These are phyloP conservation scores for Sporobolus alterniflorus DNA, from an alignment of 202 grass and related monocot species.

Conservation along the genomic window DNA sequence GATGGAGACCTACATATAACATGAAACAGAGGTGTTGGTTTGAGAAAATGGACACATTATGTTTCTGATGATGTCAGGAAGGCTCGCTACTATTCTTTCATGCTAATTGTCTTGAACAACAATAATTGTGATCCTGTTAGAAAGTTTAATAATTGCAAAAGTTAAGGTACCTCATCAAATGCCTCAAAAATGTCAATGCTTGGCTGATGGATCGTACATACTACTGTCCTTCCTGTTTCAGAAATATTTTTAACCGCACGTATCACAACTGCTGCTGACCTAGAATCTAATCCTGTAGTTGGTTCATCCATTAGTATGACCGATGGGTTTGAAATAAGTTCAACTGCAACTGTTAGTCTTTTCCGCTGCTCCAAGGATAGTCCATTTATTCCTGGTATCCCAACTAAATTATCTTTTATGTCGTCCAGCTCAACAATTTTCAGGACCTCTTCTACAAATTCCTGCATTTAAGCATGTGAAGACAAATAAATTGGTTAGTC, in stretches of 20 bases:
- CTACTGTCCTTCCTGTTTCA: slow-evolving; percentile 51
- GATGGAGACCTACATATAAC: not conserved
- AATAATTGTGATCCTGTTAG: not conserved
- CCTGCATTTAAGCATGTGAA: slow-evolving; percentile 15
- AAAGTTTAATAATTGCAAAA: not conserved
- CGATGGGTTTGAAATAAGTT: slow-evolving; percentile 61
- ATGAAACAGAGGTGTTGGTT: not conserved
- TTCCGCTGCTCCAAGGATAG: slow-evolving; percentile 57
- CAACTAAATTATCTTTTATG: slow-evolving; percentile 51
- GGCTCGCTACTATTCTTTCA: not conserved
- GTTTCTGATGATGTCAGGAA: not conserved
- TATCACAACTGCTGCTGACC: slow-evolving; percentile 54
- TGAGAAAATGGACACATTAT: not conserved
- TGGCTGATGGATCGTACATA: slow-evolving; percentile 61
- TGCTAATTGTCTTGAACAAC: not conserved
- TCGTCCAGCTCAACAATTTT: slow-evolving; percentile 65
- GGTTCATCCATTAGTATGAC: slow-evolving; percentile 66
- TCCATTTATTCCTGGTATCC: slow-evolving; percentile 42
- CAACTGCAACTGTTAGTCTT: slow-evolving; percentile 51
- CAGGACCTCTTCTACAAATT: slow-evolving; percentile 68
- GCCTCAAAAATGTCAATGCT: slow-evolving; percentile 53
- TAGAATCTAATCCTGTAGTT: slow-evolving; percentile 48
- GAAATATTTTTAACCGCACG: slow-evolving; percentile 57
- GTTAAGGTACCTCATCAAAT: slow-evolving; percentile 49
- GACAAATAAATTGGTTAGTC: not conserved